Evolutionary conservation across 2,329 filamentous ascomycete species (phyloP), one percentile per base, ranked within the genome.

Genomic region (Penicillium palitans): DNA sequence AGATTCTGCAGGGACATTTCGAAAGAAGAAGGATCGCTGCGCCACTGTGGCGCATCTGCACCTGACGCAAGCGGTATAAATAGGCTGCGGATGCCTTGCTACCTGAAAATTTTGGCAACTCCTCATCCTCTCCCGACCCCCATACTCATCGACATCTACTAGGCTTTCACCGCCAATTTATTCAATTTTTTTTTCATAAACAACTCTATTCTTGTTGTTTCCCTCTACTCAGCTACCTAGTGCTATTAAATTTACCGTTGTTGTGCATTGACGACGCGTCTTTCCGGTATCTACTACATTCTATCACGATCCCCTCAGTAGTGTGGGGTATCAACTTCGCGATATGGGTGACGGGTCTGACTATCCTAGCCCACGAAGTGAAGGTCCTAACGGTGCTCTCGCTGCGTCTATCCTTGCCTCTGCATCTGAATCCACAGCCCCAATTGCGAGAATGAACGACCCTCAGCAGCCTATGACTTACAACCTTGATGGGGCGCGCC

Each of bases 331-430:
- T 66, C 63, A 58, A 64, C 63, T 65, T 63, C 66, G 52, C 70
- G 70, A 72, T 70, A 76, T 76, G 74, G 72, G 72, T 64, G 74
- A 74, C 70, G 73, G 72, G 51, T 72, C 72, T 71, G 74, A 75
- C 68, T 77, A 77, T 68, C 74, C 74, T 63, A 76, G 74, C 66
- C 74, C 74, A 66, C 68, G 73, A 76, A 77, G 74, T 67, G 74
- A 77, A 75, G 74, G 72, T 69, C 67, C 72, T 31, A 68, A 69
- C 60, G 72, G 68, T 51, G 70, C 71, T 45, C 68, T 71, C 24
- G 61, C 65, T 59, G 65, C 66, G 54, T 68, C 72, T 55, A 67
- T 73, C 53, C 71, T 76, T 44, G 72, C 73, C 52, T 66, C 73
- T 61, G 61, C 71, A n/a, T 68, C 70, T 49, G 72, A 76, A 51